A percentile compares a stretch with the other conserved stretches of the same genome.
phyloP scores from a whole-genome alignment of 75 land plant species.

The Pinus albicaulis region DNA sequence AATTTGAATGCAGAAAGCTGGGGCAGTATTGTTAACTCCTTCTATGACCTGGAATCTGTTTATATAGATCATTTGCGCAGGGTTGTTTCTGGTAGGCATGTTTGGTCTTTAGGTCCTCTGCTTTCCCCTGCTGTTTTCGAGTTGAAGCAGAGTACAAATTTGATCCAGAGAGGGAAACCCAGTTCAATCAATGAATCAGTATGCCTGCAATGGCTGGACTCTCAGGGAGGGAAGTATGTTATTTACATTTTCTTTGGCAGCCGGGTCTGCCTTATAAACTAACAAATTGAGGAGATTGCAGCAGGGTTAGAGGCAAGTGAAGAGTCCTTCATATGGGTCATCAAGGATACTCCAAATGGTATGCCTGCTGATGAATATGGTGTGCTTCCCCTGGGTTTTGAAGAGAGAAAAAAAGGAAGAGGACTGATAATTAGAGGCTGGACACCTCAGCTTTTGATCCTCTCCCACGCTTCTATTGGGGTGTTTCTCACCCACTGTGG shows the following conservation, averaged over 20 bases:
- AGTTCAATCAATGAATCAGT: conserved; percentile 6
- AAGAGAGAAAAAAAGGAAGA: conserved; percentile 5
- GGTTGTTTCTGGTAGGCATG: background rate
- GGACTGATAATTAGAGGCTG: conserved; percentile 13
- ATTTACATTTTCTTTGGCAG: background rate
- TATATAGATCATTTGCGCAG: conserved; percentile 18
- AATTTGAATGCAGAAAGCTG: conserved; percentile 25
- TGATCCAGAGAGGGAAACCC: background rate
- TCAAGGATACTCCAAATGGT: conserved; percentile 2
- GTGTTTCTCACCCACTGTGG: conserved; percentile 19
- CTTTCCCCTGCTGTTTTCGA: too few species aligned
- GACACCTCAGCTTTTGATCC: conserved; percentile 13
- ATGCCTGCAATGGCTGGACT: conserved; percentile 18
- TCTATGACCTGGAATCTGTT: conserved; percentile 22
- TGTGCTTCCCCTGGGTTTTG: background rate
- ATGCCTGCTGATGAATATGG: conserved; percentile 1
- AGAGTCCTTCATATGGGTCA: background rate
- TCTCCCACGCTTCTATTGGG: conserved; percentile 11
- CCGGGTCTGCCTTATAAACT: too few species aligned
- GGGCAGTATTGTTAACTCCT: conserved; percentile 34
- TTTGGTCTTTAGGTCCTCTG: conserved; percentile 43
- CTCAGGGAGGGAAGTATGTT: background rate
- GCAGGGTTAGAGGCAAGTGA: background rate
- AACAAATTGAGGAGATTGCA: background rate
- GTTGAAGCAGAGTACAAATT: background rate